Evolutionary conservation across 352 stramenopile species (phyloP), one percentile per base, ranked within the genome.

Genomic region (Phytophthora boehmeriae): DNA sequence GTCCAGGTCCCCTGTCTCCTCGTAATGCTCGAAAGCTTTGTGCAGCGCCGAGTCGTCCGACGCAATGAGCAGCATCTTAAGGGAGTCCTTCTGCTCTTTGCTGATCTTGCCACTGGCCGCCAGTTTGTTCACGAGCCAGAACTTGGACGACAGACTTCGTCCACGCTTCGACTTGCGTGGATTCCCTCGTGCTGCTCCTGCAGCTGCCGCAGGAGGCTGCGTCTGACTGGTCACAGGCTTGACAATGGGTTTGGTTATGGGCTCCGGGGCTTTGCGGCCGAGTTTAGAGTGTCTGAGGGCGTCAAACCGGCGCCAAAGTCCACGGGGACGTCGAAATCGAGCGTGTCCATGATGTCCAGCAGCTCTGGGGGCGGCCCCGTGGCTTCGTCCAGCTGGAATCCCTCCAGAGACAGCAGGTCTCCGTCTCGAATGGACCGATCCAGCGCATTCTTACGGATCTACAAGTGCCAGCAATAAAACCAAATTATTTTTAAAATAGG

Each of bases 41-140:
- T 92, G 80, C 54, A 93, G 62, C 11, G 71, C 61, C 49, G 76
- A 90, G 58, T 92, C 83, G 35, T 93, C 85, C 3, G 80, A 92
- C 28, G 79, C 72, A 50, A 93, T 80, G n/a, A 93, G 73, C 51
- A 93, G 63, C 69, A 86, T 80, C 71, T 92, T 93, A 17, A 93
- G 72, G 52, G 80, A 86, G 47, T 90, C 79, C 60, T 92, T 92
- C 66, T 93, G 84, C 60, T 93, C 82, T 42, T 85, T 78, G 34
- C 78, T 90, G 71, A 93, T 93, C 69, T 88, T 89, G 32, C 85
- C 85, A 57, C 77, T 90, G 34, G 80, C 72, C 10, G 85, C 85
- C 41, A 93, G 76, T 41, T 89, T 92, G 75, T 93, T 92, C 30
- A 93, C 78, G 34, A 92, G 85, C 85, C 80, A 92, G 43, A 91